Evolutionary conservation across 768 basidiomycete genomes (phyloP).

Genomic region (Suillus lakei): DNA sequence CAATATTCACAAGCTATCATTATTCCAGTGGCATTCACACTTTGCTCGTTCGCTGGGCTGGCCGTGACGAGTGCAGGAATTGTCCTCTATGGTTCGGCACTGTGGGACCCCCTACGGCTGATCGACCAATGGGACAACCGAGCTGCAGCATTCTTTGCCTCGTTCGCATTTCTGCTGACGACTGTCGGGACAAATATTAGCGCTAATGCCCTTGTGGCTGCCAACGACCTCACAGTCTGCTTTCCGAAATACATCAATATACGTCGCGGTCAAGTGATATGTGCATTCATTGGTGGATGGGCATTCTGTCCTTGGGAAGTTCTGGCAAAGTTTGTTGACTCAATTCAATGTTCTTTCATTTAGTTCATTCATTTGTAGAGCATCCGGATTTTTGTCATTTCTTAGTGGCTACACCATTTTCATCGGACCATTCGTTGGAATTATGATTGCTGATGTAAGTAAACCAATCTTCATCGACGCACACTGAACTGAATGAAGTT

Average conservation of each 20-base stretch:
- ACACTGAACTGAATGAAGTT: constrained; percentile 9
- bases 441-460: constrained; percentile 65
- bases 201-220: constrained; percentile 70
- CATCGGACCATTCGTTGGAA: constrained; percentile 82
- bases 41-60: constrained; percentile 80
- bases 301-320: constrained; percentile 89
- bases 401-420: constrained; percentile 88
- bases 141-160: constrained; percentile 82
- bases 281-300: constrained; percentile 85
- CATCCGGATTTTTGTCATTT: constrained; percentile 72
- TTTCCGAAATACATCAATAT: constrained; percentile 83
- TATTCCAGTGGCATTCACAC: constrained; percentile 78
- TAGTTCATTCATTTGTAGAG: constrained; percentile 30
- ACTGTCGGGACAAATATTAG: constrained; percentile 51
- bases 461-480: not conserved
- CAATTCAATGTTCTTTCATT: constrained; percentile 1
- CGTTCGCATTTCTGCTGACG: constrained; percentile 63
- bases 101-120: constrained; percentile 79
- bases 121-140: constrained; percentile 87
- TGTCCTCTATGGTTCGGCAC: constrained; percentile 61
- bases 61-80: constrained; percentile 80
- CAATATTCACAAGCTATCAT: constrained; percentile 78
- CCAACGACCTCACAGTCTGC: constrained; percentile 85
- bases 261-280: constrained; percentile 76
- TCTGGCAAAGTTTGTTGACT: constrained; percentile 44